phyloP scores from a whole-genome alignment of 1,139 yeast species.

The Pneumocystis carinii region DNA sequence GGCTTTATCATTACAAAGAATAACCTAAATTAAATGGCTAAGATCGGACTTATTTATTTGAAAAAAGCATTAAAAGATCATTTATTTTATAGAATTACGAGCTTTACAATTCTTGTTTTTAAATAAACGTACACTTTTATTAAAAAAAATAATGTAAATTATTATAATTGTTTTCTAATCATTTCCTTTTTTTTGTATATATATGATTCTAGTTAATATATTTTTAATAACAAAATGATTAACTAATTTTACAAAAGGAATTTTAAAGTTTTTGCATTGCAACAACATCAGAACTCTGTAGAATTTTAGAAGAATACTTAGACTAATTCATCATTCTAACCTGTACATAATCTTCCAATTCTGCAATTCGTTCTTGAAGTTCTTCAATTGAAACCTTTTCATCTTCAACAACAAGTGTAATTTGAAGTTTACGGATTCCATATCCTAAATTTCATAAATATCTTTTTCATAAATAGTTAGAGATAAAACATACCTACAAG shows the following conservation, averaged over 20 bases:
- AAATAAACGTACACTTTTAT: too few relatives aligned
- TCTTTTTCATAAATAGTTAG: background rate
- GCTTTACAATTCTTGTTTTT: too few relatives aligned
- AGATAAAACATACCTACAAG: slow-evolving; percentile 52
- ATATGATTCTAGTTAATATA: background rate
- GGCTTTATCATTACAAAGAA: too few relatives aligned
- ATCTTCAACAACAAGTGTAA: slow-evolving; percentile 96
- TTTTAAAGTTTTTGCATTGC: slow-evolving; percentile 93
- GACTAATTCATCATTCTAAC: background rate
- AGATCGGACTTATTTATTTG: too few relatives aligned
- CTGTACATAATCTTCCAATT: slow-evolving; percentile 91
- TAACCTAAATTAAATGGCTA: too few relatives aligned
- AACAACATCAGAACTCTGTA: slow-evolving; percentile 46
- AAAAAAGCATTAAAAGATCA: too few relatives aligned
- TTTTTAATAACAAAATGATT: background rate
- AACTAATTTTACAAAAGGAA: background rate
- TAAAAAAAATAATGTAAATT: too few relatives aligned
- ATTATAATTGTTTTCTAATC: too few relatives aligned
- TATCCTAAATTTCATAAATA: slow-evolving; percentile 22
- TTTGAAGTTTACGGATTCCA: slow-evolving; percentile 99
- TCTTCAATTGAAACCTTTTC: slow-evolving; percentile 86
- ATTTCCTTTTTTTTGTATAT: too few relatives aligned
- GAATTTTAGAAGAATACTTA: slow-evolving; percentile 35
- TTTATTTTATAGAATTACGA: too few relatives aligned
- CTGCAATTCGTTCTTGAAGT: slow-evolving; percentile 72